These are phyloP conservation scores for Malania oleifera DNA, from an alignment of 164 flowering plant genomes.

Conservation along the genomic window DNA sequence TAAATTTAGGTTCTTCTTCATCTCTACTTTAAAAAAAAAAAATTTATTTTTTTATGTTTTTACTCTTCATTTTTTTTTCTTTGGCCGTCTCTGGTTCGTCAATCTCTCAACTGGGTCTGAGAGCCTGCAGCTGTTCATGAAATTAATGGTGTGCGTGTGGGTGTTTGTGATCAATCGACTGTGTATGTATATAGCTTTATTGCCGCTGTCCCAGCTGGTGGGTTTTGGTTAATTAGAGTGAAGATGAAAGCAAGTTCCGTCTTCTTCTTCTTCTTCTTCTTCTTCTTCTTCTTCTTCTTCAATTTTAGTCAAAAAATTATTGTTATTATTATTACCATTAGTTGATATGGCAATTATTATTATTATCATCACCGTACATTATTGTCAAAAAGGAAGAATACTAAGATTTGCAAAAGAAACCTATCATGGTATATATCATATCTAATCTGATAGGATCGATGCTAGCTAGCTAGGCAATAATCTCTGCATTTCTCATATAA, in stretches of 20 bases:
- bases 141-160: slow-evolving; percentile 15
- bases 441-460: no score
- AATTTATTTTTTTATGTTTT: slow-evolving; percentile 9
- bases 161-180: slow-evolving; percentile 16
- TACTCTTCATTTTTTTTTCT: slow-evolving; percentile 4
- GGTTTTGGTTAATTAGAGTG: slow-evolving; percentile 33
- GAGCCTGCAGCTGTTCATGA: slow-evolving; percentile 11
- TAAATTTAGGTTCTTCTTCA: slow-evolving; percentile 1
- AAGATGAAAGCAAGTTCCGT: slow-evolving; percentile 20
- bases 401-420: slow-evolving; percentile 20
- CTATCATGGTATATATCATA: no score
- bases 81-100: slow-evolving; percentile 9
- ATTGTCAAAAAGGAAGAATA: slow-evolving; percentile 13
- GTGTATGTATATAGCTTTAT: slow-evolving; percentile 22
- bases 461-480: no score
- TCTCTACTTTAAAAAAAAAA: not conserved
- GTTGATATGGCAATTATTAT: no score
- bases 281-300: slow-evolving; percentile 6
- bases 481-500: slow-evolving; percentile 23
- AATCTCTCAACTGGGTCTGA: slow-evolving; percentile 6
- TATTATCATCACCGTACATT: slow-evolving; percentile 1
- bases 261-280: slow-evolving; percentile 1
- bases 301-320: slow-evolving; percentile 5
- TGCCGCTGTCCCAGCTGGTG: slow-evolving; percentile 28
- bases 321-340: slow-evolving; percentile 17